A percentile compares a stretch with the other conserved stretches of the same genome.
phyloP scores from a whole-genome alignment of 75 land plant genomes.

The Pinus tabuliformis region DNA sequence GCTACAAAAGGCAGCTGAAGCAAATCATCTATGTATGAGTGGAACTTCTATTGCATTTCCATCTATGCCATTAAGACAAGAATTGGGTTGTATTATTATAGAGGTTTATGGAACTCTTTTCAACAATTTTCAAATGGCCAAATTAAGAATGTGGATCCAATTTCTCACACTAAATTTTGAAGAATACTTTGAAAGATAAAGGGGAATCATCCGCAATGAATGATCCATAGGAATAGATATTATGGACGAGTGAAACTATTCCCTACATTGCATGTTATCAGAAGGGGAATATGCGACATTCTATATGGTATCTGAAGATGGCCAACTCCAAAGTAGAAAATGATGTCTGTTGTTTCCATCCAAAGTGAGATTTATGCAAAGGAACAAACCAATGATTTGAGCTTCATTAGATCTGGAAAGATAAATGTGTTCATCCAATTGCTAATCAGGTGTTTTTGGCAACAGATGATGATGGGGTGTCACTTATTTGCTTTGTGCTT shows the following conservation, averaged over 20 bases:
- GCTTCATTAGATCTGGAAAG: too few species aligned
- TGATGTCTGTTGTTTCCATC: conserved; percentile 8
- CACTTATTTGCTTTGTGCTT: too few species aligned
- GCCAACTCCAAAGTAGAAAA: conserved; percentile 29
- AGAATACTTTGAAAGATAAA: conserved; percentile 74
- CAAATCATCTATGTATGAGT: conserved; percentile 14
- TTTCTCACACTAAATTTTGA: conserved; percentile 70
- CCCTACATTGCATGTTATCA: conserved; percentile 83
- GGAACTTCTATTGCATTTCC: conserved; percentile 20
- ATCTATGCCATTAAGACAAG: conserved; percentile 15
- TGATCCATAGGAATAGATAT: conserved; percentile 81
- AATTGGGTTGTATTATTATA: conserved; percentile 29
- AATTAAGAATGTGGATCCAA: conserved; percentile 4
- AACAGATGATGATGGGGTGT: too few species aligned
- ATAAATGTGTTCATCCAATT: too few species aligned
- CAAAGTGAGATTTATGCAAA: not conserved
- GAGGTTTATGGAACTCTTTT: conserved; percentile 30
- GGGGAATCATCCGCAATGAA: conserved; percentile 49
- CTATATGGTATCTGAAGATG: conserved; percentile 63
- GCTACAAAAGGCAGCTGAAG: conserved; percentile 58
- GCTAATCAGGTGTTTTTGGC: too few species aligned
- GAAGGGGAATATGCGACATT: conserved; percentile 80
- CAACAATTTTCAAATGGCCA: conserved; percentile 16
- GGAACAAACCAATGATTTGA: too few species aligned
- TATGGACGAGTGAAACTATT: conserved; percentile 77